A percentile compares a stretch with the other conserved stretches of the same genome.
Conservation (phyloP, 768 basidiomycete genomes). For the Ephemerocybe angulata region DNA sequence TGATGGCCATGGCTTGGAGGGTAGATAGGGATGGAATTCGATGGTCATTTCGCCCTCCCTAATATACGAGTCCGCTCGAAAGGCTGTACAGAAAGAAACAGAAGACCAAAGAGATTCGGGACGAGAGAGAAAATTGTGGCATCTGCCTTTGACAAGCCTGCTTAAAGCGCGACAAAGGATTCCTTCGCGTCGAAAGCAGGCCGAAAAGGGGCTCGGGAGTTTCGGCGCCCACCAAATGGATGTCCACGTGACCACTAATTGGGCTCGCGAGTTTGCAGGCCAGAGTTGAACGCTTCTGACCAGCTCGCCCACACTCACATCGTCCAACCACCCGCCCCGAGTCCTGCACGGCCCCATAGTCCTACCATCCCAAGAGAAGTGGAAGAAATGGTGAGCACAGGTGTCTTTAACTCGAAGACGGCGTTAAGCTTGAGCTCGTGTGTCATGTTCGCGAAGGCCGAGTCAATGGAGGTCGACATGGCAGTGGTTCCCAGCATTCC, state of each 20-base stretch:
- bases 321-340: neutral
- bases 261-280: constrained; percentile 21
- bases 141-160: too few relatives aligned
- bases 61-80: too few relatives aligned
- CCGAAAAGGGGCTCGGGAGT: neutral
- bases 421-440: neutral
- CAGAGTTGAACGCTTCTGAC: constrained; percentile 1
- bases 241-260: constrained; percentile 29
- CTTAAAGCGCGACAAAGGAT: neutral
- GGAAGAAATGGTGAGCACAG: neutral
- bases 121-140: too few relatives aligned
- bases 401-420: neutral
- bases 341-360: too few relatives aligned
- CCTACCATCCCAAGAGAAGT: too few relatives aligned
- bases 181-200: neutral
- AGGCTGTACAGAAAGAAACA: too few relatives aligned
- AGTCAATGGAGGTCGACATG: constrained; percentile 12
- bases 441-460: constrained; percentile 7
- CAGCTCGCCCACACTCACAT: neutral
- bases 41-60: too few relatives aligned
- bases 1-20: too few relatives aligned
- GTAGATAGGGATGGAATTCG: too few relatives aligned
- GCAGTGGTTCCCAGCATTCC: constrained; percentile 1
- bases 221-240: neutral
- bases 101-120: too few relatives aligned